Base-by-base conservation (phyloP, 495 filamentous ascomycete genomes). In the Durotheca rogersii region DNA sequence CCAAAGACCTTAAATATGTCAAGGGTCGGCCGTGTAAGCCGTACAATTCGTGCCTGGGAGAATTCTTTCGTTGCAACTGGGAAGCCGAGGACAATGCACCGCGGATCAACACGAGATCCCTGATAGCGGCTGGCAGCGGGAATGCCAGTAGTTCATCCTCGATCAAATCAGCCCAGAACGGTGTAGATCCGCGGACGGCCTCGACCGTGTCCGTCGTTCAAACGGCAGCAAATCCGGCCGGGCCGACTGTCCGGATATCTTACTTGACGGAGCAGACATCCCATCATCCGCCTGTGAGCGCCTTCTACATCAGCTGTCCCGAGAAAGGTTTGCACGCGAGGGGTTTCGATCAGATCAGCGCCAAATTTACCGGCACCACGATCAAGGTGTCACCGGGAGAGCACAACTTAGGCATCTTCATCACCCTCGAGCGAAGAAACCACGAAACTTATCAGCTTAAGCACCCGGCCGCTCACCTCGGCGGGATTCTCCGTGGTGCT, bases 1-100 rank as follows among this genome's bases (percentile, higher is more conserved):
- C 93, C 17, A 97, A 97, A 65, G 93, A 98, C 65, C 67, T 98
- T 78, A 98, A 97, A 82, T 98, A 96, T 61, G 89, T 95, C 57
- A 97, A 97, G 68, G 92, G 93, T 35, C 95, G 91, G 72, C 93
- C 93, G 7, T 96, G 90, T 81, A 98, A 98, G 68, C 93, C 93
- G 5, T 98, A 98, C 70, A 98, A 98, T 67, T 96, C 91, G 29
- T 88, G 89, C 6, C 69, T 98, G 31, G 93, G 93, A n/a, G 93
- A 98, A 70, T 97, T 96, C 71, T 98, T 98, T 71, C 78, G 93
- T 70, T 96, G 92, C 62, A 95, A 88, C 57, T 98, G 93, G 93
- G 87, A 94, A 64, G 83, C 95, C 1, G 81, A 87, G 59, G 85
- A 91, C 53, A 80, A 77, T 66, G 66, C 81, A 63, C 69, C 74